phyloP scores from a whole-genome alignment of 129 eudicot species.

The Artemisia tridentata region DNA sequence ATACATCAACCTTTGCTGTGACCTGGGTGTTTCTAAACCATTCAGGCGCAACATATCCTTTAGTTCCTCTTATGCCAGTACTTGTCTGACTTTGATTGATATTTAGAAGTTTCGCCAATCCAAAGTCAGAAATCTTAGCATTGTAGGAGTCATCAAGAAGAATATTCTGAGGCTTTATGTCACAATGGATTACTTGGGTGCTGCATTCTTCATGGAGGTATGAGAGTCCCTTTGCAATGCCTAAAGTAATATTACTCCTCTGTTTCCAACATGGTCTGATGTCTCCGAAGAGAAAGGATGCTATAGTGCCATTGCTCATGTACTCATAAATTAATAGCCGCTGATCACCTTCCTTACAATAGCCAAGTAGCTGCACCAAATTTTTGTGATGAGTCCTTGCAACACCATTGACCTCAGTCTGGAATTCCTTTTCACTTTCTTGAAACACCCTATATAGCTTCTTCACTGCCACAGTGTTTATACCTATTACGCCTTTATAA shows the following conservation, averaged over 20 bases:
- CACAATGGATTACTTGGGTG: constrained; percentile 48
- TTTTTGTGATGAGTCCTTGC: constrained; percentile 44
- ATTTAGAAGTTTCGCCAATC: constrained; percentile 42
- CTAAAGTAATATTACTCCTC: constrained; percentile 19
- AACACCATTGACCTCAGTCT: background rate
- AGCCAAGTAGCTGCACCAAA: constrained; percentile 38
- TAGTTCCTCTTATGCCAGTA: constrained; percentile 36
- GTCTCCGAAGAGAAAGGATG: background rate
- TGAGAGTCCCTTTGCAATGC: constrained; percentile 32
- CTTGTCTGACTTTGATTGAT: constrained; percentile 37
- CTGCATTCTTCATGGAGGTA: constrained; percentile 48
- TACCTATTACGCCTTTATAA: constrained; percentile 25
- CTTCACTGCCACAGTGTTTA: constrained; percentile 30
- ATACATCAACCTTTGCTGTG: constrained; percentile 36
- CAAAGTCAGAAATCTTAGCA: constrained; percentile 42
- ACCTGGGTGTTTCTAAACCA: constrained; percentile 43
- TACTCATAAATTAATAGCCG: background rate
- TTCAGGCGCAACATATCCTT: constrained; percentile 54
- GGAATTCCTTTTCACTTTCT: constrained; percentile 24
- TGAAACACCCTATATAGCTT: constrained; percentile 27
- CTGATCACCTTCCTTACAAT: constrained; percentile 28
- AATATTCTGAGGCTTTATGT: constrained; percentile 49
- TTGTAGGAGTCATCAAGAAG: constrained; percentile 35
- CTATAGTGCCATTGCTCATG: background rate
- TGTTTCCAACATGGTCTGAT: constrained; percentile 22